These are phyloP conservation scores for Eustoma russellianum DNA, from an alignment of 257 asterid genomes.

Conservation along the genomic window DNA sequence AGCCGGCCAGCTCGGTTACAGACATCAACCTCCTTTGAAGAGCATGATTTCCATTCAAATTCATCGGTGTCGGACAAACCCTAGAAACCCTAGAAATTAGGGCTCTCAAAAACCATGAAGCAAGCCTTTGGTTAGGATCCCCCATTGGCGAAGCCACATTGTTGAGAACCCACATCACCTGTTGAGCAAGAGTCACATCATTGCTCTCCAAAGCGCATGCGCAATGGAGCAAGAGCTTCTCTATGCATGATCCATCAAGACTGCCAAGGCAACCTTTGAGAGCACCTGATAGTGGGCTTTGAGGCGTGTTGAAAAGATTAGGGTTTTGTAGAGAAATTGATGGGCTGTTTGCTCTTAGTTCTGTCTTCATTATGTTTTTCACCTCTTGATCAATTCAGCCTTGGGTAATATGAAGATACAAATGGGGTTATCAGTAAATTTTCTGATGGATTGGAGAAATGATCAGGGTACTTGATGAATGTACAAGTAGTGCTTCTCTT, in stretches of 20 bases:
- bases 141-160: conserved; percentile 69
- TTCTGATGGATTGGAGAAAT: background rate
- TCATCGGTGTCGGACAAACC: conserved; percentile 40
- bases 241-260: conserved; percentile 72
- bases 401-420: too few relatives aligned
- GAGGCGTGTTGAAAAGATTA: conserved; percentile 25
- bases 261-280: conserved; percentile 42
- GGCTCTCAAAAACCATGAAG: conserved; percentile 57
- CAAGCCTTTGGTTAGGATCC: conserved; percentile 66
- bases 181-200: conserved; percentile 74
- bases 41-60: conserved; percentile 13
- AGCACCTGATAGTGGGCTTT: conserved; percentile 35
- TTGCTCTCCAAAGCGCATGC: conserved; percentile 59
- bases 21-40: conserved; percentile 34
- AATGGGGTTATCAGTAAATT: too few relatives aligned
- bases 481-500: background rate
- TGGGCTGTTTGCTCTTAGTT: conserved; percentile 27
- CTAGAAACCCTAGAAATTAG: conserved; percentile 52
- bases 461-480: too few relatives aligned
- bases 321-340: conserved; percentile 32
- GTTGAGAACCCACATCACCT: conserved; percentile 89
- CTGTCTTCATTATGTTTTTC: conserved; percentile 34
- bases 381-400: too few relatives aligned
- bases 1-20: conserved; percentile 68
- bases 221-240: conserved; percentile 65